These are phyloP conservation scores for Ichthyophonus hoferi DNA, from an alignment of 208 protist species.

Conservation along the genomic window DNA sequence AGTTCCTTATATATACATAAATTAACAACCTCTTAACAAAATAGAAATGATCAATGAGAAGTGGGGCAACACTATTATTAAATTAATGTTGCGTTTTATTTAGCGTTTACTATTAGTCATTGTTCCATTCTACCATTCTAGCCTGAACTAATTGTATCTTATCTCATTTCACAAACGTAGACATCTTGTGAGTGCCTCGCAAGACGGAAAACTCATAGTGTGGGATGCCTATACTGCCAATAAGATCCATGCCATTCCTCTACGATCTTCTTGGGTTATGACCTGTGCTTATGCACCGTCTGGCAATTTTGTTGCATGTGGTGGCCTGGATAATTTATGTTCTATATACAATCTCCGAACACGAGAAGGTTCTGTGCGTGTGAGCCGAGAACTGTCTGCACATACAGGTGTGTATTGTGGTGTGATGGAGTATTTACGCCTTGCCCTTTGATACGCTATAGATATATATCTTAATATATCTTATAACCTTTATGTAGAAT, in stretches of 20 bases:
- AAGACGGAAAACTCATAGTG: conserved; percentile 72
- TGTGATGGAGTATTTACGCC: too few species aligned
- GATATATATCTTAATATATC: too few species aligned
- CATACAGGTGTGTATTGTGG: too few species aligned
- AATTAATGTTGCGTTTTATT: not conserved
- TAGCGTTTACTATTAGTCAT: not conserved
- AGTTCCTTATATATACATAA: not conserved
- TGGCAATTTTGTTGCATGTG: conserved; percentile 70
- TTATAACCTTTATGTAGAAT: too few species aligned
- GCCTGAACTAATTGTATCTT: not conserved
- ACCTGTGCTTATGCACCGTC: conserved; percentile 69
- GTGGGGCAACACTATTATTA: not conserved
- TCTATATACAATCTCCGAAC: conserved; percentile 64
- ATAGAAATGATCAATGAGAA: not conserved
- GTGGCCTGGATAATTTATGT: conserved; percentile 76
- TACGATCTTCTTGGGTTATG: conserved; percentile 68
- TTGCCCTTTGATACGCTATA: too few species aligned
- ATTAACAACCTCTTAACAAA: not conserved
- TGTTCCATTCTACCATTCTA: not conserved
- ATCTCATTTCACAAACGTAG: not conserved
- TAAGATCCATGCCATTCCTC: conserved; percentile 51
- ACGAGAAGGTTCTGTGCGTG: conserved; percentile 46
- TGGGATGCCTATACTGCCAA: conserved; percentile 68
- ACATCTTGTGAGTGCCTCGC: conserved; percentile 66
- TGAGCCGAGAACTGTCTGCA: conserved; percentile 51